These are phyloP conservation scores for Avicennia marina DNA, from an alignment of 257 asterid genomes.

Conservation along the genomic window DNA sequence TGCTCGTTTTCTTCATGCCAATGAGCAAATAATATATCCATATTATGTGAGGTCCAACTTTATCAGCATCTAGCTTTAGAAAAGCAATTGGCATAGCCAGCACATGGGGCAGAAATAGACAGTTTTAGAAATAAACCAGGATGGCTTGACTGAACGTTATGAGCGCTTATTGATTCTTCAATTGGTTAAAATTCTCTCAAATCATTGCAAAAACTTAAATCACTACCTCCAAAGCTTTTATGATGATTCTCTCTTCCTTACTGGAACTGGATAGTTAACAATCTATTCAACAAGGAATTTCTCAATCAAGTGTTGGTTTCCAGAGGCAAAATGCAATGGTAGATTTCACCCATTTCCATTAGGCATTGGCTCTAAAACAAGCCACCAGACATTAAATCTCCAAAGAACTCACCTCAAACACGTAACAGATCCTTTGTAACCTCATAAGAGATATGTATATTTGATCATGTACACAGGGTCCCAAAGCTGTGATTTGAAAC, in stretches of 20 bases:
- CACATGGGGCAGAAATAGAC: not conserved
- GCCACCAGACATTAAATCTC: not conserved
- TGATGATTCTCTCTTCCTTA: too few relatives aligned
- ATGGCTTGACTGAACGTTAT: not conserved
- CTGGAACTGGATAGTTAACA: not conserved
- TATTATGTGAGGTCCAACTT: not conserved
- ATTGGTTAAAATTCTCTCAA: not conserved
- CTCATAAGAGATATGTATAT: not conserved
- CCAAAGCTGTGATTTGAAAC: too few relatives aligned
- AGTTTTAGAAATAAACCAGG: not conserved
- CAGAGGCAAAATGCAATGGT: not conserved
- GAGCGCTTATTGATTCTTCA: not conserved
- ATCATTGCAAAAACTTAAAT: not conserved
- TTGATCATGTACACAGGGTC: too few relatives aligned
- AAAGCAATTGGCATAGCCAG: not conserved
- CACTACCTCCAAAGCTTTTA: not conserved
- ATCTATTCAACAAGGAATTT: not conserved
- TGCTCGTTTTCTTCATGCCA: not conserved
- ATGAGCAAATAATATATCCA: not conserved
- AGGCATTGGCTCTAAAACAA: not conserved
- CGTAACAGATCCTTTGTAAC: not conserved
- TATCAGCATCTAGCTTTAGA: not conserved
- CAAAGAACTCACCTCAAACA: too few relatives aligned
- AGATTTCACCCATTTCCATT: not conserved
- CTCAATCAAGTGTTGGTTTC: not conserved